Evolutionary conservation across 176 grass and related monocot species (phyloP).

Genomic region (Oryza nivara): DNA sequence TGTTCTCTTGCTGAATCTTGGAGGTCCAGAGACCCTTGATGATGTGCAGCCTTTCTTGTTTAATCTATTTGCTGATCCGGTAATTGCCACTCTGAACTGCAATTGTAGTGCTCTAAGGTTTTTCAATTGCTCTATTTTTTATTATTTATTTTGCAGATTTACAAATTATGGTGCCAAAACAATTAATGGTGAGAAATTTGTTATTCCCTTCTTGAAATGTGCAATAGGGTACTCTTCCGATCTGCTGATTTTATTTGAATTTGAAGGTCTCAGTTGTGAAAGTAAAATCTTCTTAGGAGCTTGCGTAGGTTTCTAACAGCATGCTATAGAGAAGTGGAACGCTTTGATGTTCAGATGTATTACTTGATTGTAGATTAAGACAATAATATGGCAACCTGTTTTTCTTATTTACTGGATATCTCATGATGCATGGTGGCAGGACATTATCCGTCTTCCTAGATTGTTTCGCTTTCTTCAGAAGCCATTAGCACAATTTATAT

Average conservation of each 20-base stretch:
- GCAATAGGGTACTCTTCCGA: neutral
- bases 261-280: neutral
- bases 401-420: slow-evolving; percentile 25
- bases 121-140: slow-evolving; percentile 24
- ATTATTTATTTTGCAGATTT: slow-evolving; percentile 7
- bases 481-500: slow-evolving; percentile 95
- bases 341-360: slow-evolving; percentile 21
- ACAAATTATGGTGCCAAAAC: slow-evolving; percentile 10
- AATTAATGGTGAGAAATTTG: neutral
- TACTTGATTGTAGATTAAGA: neutral
- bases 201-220: neutral
- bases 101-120: neutral
- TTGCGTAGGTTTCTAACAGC: slow-evolving; percentile 1
- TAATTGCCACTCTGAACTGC: slow-evolving; percentile 50
- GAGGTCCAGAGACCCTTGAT: slow-evolving; percentile 94
- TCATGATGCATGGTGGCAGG: slow-evolving; percentile 60
- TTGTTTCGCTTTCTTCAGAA: slow-evolving; percentile 96
- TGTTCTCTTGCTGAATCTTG: slow-evolving; percentile 95
- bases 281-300: neutral
- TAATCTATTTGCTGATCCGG: slow-evolving; percentile 98
- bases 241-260: neutral
- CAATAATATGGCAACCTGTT: slow-evolving; percentile 21
- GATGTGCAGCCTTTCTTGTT: slow-evolving; percentile 98
- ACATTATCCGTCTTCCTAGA: slow-evolving; percentile 96
- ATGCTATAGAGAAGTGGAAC: neutral